phyloP scores from a whole-genome alignment of 257 asterid species.

The Anisodus tanguticus region DNA sequence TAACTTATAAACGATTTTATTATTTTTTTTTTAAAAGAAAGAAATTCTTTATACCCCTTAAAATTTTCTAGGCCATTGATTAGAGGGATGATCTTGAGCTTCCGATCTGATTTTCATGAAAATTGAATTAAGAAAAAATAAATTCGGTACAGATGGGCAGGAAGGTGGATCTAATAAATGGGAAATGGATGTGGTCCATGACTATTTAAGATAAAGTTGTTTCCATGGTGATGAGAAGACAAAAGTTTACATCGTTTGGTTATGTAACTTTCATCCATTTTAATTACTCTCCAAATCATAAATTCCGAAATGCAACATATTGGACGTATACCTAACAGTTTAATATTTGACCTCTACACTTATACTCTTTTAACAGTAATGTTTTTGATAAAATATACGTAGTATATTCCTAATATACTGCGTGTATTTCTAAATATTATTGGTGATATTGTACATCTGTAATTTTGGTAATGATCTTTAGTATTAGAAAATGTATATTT shows the following conservation, averaged over 20 bases:
- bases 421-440: too few relatives aligned
- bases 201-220: conserved; percentile 24
- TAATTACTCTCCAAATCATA: background rate
- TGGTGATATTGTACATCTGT: too few relatives aligned
- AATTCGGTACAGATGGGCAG: conserved; percentile 20
- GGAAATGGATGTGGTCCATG: conserved; percentile 39
- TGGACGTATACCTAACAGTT: too few relatives aligned
- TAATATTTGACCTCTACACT: too few relatives aligned
- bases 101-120: background rate
- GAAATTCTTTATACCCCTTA: background rate
- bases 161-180: conserved; percentile 38
- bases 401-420: too few relatives aligned
- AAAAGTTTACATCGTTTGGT: background rate
- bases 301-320: background rate
- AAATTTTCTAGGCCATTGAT: background rate
- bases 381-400: too few relatives aligned
- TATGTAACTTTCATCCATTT: background rate
- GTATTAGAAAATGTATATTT: too few relatives aligned
- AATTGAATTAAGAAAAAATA: conserved; percentile 3
- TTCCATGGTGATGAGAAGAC: conserved; percentile 26
- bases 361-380: too few relatives aligned
- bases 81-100: conserved; percentile 34
- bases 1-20: background rate
- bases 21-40: background rate
- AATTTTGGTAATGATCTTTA: too few relatives aligned